Percentiles rank a stretch among this genome's conserved stretches.
phyloP scores from a whole-genome alignment of 768 basidiomycete species.

The Termitomyces titanicus region DNA sequence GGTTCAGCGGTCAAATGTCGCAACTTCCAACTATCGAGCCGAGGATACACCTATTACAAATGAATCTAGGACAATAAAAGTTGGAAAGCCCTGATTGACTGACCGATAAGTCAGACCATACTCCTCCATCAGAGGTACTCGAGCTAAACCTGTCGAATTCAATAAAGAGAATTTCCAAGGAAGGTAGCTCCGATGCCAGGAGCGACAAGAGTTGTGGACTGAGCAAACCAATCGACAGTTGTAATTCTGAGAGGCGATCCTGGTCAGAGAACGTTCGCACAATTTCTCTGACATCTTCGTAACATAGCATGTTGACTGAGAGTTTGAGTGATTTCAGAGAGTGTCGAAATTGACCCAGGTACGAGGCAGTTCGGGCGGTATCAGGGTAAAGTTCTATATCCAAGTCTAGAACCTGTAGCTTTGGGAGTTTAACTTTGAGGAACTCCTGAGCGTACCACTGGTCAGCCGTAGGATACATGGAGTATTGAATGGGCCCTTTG shows the following conservation, averaged over 20 bases:
- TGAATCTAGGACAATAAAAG: background rate
- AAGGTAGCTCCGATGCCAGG: constrained; percentile 5
- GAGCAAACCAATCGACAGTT: background rate
- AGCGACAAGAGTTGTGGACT: constrained; percentile 5
- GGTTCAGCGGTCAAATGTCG: constrained; percentile 1
- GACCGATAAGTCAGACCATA: background rate
- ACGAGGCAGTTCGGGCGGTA: background rate
- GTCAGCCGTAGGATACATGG: background rate
- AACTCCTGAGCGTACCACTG: constrained; percentile 10
- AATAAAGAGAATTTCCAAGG: background rate
- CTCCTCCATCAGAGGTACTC: background rate
- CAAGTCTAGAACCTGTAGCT: constrained; percentile 3
- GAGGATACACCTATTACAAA: background rate
- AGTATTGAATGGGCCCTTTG: background rate
- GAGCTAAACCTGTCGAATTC: constrained; percentile 3
- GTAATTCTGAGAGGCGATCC: constrained; percentile 1
- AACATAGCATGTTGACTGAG: background rate
- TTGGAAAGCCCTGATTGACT: background rate
- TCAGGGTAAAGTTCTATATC: constrained; percentile 1
- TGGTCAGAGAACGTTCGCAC: background rate
- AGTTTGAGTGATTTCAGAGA: constrained; percentile 6
- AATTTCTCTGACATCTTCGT: constrained; percentile 1
- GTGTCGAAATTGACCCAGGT: constrained; percentile 2
- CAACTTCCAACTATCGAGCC: constrained; percentile 1
- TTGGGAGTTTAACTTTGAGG: background rate